phyloP scores from a whole-genome alignment of 2,329 filamentous ascomycete genomes.

The Chrysoporthe deuterocubensis region DNA sequence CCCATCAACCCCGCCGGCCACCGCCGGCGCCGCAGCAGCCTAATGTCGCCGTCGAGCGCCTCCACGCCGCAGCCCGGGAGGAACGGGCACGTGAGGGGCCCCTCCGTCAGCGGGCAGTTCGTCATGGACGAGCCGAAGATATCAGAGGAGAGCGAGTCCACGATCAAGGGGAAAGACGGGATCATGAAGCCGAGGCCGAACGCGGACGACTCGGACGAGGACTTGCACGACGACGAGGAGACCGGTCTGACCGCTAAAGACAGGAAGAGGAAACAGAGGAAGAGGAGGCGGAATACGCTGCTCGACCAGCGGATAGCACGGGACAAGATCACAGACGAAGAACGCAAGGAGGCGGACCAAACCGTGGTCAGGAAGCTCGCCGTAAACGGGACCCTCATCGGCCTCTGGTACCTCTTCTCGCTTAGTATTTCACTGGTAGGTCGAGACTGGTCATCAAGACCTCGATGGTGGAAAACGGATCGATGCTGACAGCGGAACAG shows the following conservation, averaged over 20 bases:
- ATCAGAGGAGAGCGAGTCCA: slow-evolving; percentile 45
- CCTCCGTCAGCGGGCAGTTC: slow-evolving; percentile 36
- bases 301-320: slow-evolving; percentile 72
- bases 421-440: slow-evolving; percentile 88
- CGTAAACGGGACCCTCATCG: slow-evolving; percentile 81
- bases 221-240: slow-evolving; percentile 84
- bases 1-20: slow-evolving; percentile 53
- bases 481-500: slow-evolving; percentile 45
- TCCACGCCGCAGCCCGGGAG: slow-evolving; percentile 30
- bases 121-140: slow-evolving; percentile 49
- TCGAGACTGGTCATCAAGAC: slow-evolving; percentile 28
- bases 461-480: neutral
- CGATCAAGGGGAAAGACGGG: slow-evolving; percentile 29
- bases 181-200: slow-evolving; percentile 31
- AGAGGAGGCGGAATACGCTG: slow-evolving; percentile 68
- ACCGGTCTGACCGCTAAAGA: slow-evolving; percentile 80
- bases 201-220: slow-evolving; percentile 69
- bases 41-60: slow-evolving; percentile 46
- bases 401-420: slow-evolving; percentile 88
- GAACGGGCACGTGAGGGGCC: slow-evolving; percentile 35
- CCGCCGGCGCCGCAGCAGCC: slow-evolving; percentile 59
- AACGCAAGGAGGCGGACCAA: slow-evolving; percentile 76
- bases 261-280: slow-evolving; percentile 67
- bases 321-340: slow-evolving; percentile 67
- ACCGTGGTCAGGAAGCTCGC: slow-evolving; percentile 70